These are phyloP conservation scores for Phytophthora cryptogea DNA, from an alignment of 352 stramenopile species.

Conservation along the genomic window DNA sequence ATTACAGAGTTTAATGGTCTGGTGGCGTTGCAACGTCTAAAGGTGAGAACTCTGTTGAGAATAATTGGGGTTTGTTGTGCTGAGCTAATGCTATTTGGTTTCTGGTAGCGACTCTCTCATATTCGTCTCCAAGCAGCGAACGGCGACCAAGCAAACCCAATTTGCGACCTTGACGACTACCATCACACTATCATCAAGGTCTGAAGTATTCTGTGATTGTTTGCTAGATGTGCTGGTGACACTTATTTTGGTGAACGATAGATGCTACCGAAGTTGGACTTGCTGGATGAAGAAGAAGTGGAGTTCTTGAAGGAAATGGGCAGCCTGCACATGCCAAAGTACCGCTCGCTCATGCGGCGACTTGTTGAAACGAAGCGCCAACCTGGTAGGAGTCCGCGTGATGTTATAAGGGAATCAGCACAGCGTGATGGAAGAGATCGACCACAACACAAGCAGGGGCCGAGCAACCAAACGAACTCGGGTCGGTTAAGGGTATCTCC, in stretches of 20 bases:
- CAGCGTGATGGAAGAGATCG: background rate
- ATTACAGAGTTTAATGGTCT: conserved; percentile 48
- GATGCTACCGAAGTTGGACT: conserved; percentile 53
- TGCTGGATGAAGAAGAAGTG: conserved; percentile 77
- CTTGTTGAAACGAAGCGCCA: conserved; percentile 29
- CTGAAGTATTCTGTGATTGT: background rate
- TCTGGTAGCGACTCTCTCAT: conserved; percentile 49
- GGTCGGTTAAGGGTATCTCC: background rate
- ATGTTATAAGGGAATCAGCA: background rate
- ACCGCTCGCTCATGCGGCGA: conserved; percentile 53
- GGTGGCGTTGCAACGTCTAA: conserved; percentile 51
- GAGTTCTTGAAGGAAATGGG: conserved; percentile 61
- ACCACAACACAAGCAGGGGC: background rate
- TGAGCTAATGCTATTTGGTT: conserved; percentile 3
- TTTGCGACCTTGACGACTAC: conserved; percentile 71
- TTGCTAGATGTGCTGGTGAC: background rate
- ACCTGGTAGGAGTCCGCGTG: conserved; percentile 16
- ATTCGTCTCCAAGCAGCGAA: conserved; percentile 66
- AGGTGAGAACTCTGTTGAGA: conserved; percentile 32
- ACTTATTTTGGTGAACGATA: conserved; percentile 19
- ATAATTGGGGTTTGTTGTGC: background rate
- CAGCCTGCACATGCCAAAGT: conserved; percentile 67
- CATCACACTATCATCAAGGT: conserved; percentile 53
- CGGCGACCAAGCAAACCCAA: conserved; percentile 57
- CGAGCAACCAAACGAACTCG: background rate